Evolutionary conservation across 2,329 filamentous ascomycete genomes (phyloP).

Genomic region (Tolypocladium ovalisporum): DNA sequence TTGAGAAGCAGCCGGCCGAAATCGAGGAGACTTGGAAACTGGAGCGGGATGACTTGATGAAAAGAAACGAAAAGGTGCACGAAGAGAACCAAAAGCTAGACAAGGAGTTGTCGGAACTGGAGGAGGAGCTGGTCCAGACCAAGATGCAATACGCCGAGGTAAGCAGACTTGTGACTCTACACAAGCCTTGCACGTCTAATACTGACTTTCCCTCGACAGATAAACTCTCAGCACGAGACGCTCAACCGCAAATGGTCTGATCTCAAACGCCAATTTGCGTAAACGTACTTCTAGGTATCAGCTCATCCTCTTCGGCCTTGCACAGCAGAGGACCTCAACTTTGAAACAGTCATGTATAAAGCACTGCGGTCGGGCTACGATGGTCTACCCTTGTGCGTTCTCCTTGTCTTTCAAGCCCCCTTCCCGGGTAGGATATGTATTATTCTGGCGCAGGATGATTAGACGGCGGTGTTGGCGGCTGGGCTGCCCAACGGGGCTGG

Average conservation of each 20-base stretch:
- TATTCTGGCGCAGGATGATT: conserved; percentile 3
- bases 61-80: conserved; percentile 84
- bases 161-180: conserved; percentile 24
- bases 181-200: not conserved
- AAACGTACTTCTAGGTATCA: not conserved
- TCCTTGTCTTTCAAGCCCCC: not conserved
- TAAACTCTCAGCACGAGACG: conserved; percentile 60
- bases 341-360: conserved; percentile 13
- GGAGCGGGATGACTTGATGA: conserved; percentile 87
- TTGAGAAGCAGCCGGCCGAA: conserved; percentile 82
- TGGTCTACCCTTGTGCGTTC: not conserved
- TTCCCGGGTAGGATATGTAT: not conserved
- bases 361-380: not conserved
- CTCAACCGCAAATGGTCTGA: conserved; percentile 71
- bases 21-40: conserved; percentile 71
- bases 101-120: conserved; percentile 83
- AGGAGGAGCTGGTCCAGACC: conserved; percentile 81
- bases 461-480: not conserved
- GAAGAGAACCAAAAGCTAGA: conserved; percentile 84
- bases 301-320: not conserved
- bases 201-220: conserved; percentile 31
- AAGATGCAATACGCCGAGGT: conserved; percentile 97
- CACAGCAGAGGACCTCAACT: not conserved
- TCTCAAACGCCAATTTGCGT: conserved; percentile 48
- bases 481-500: not conserved